Evolutionary conservation across 2,329 filamentous ascomycete genomes (phyloP), one percentile per base, ranked within the genome.

Genomic region (Amylocarpus encephaloides): DNA sequence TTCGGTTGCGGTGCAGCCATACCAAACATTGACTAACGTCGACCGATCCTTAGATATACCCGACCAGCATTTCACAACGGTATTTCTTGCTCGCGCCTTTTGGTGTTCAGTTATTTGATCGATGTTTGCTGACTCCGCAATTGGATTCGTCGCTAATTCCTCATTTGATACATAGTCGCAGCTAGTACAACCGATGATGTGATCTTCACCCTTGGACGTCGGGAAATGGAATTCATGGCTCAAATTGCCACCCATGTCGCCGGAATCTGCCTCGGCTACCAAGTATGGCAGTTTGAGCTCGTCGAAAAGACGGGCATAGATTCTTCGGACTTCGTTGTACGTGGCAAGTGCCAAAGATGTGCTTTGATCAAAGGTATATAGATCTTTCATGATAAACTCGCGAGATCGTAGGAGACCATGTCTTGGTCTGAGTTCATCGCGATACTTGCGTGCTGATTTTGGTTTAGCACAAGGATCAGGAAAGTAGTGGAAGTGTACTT

Each of bases 331-430:
- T 38, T 82, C 71, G 6, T 80, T 69, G 60, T 98, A 98, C 0
- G 92, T 95, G 44, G 78, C 70, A n/a, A 91, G 72, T 1, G 92
- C 92, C n/a, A 79, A 71, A 22, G 78, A 70, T 0, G 74, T 66
- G 3, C 77, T 84, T 33, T 76, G 71, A 64, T 98, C 93, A 64
- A 98, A 98, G 0, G 91, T 96, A 67, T 98, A 98, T 1, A 98
- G 77, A 67, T 98, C 93, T 68, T 98, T 98, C 93, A 98, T 98
- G 59, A 89, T 71, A 62, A 98, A 98, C 64, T 98, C 93, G 54
- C 90, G 83, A 1, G 88, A 86, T 9, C 93, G 83, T 7, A 98
- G 73, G 1, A 98, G 74, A 11, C 93, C 93, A 60, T 95, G 88
- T 30, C 93, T 80, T 16, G 93, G 93, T 22, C 93, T 79, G 50